Percentiles rank a stretch among this genome's conserved stretches.
These are phyloP conservation scores for Rosa persica DNA, from an alignment of 306 rosid genomes.

Conservation along the genomic window DNA sequence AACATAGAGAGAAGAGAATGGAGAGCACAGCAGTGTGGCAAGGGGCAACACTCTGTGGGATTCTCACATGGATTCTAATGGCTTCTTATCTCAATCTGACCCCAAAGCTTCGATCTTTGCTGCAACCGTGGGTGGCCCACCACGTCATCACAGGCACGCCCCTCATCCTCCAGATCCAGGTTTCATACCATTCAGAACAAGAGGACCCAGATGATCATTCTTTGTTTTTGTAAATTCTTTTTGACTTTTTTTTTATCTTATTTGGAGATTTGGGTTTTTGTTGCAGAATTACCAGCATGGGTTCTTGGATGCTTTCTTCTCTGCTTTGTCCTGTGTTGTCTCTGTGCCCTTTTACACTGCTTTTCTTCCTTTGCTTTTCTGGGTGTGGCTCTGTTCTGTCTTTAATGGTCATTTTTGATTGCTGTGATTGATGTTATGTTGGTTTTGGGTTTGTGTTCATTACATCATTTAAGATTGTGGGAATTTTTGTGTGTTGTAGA, in stretches of 20 bases:
- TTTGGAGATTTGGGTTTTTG: slow-evolving; percentile 14
- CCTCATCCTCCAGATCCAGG: slow-evolving; percentile 79
- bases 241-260: not conserved
- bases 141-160: slow-evolving; percentile 59
- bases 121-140: slow-evolving; percentile 67
- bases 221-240: not conserved
- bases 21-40: slow-evolving; percentile 68
- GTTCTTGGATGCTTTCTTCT: slow-evolving; percentile 70
- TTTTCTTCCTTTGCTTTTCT: slow-evolving; percentile 88
- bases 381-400: slow-evolving; percentile 52
- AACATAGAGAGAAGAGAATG: slow-evolving; percentile 37
- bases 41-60: slow-evolving; percentile 57
- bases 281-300: slow-evolving; percentile 57
- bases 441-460: not conserved
- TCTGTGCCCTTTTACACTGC: slow-evolving; percentile 95
- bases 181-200: slow-evolving; percentile 18
- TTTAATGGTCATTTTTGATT: slow-evolving; percentile 4
- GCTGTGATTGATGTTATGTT: not conserved
- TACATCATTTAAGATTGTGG: not conserved
- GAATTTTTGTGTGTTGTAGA: slow-evolving; percentile 42
- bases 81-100: slow-evolving; percentile 68
- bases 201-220: slow-evolving; percentile 23
- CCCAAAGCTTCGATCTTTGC: slow-evolving; percentile 67
- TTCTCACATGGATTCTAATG: slow-evolving; percentile 53
- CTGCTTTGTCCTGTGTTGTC: slow-evolving; percentile 75